Percentiles rank a stretch among this genome's conserved stretches.
Evolutionary conservation across 306 rosid species (phyloP).

Genomic region (Hippophae tibetana): DNA sequence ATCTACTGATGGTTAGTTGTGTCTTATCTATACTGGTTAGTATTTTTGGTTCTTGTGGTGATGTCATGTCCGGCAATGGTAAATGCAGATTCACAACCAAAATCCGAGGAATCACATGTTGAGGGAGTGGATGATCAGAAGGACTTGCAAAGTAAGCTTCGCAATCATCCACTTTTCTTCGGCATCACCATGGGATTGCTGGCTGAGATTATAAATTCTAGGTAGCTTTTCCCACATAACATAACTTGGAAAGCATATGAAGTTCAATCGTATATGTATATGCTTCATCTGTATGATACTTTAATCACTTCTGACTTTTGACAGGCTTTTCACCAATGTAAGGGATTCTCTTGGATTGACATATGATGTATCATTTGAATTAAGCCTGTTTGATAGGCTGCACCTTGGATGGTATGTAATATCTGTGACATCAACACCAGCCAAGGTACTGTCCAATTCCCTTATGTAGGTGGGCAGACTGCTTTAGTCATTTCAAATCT

Average conservation of each 20-base stretch:
- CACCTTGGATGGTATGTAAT: slow-evolving; percentile 94
- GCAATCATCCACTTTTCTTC: slow-evolving; percentile 80
- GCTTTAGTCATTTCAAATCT: slow-evolving; percentile 14
- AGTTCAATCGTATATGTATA: neutral
- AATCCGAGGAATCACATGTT: slow-evolving; percentile 20
- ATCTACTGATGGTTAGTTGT: slow-evolving; percentile 42
- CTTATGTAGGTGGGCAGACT: slow-evolving; percentile 2
- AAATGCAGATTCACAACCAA: slow-evolving; percentile 38
- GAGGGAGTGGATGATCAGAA: slow-evolving; percentile 25
- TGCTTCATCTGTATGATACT: neutral
- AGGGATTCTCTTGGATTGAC: slow-evolving; percentile 97
- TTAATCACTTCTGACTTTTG: neutral
- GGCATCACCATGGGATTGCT: slow-evolving; percentile 95
- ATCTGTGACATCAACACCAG: slow-evolving; percentile 94
- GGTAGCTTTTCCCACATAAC: slow-evolving; percentile 44
- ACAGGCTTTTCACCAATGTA: slow-evolving; percentile 90
- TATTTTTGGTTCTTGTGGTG: neutral
- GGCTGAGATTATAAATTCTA: slow-evolving; percentile 91
- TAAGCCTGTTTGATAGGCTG: slow-evolving; percentile 87
- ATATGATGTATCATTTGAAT: slow-evolving; percentile 92
- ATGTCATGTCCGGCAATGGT: slow-evolving; percentile 10
- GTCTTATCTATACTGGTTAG: slow-evolving; percentile 10
- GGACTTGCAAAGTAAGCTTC: slow-evolving; percentile 45
- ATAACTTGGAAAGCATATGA: slow-evolving; percentile 7
- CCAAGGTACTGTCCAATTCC: slow-evolving; percentile 59